Conservation (phyloP, 192 early-diverging fungal genomes). For the Chytriomyces hyalinus region DNA sequence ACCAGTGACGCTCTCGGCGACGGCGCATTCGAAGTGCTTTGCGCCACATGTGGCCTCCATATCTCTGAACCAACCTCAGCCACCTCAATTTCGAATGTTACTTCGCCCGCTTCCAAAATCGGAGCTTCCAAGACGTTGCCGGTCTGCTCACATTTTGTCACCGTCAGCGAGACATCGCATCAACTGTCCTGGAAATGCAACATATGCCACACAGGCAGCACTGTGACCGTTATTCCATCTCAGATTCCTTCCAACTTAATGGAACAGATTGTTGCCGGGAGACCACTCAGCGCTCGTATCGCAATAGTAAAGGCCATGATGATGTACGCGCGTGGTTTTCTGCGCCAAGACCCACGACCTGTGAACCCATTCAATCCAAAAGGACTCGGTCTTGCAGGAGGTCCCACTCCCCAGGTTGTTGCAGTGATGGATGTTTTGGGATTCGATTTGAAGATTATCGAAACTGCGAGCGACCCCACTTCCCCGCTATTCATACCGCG, state of each 20-base stretch:
- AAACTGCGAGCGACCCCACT: no score
- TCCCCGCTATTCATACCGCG: no score
- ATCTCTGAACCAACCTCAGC: neutral
- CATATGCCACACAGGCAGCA: neutral
- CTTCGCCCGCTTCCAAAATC: neutral
- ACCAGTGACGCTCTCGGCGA: neutral
- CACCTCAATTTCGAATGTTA: neutral
- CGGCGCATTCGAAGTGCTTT: neutral
- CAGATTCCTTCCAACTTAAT: neutral
- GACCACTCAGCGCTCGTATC: neutral
- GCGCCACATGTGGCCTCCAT: neutral
- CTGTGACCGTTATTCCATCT: neutral
- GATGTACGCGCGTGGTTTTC: neutral
- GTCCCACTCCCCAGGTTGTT: neutral
- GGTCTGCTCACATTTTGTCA: neutral
- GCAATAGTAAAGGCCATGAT: neutral
- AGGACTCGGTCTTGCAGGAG: neutral
- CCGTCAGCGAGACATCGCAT: neutral
- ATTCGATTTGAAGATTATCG: conserved; percentile 5
- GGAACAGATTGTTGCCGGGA: neutral
- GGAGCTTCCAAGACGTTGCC: no score
- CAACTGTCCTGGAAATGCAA: neutral
- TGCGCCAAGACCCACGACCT: neutral
- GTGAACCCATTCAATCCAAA: conserved; percentile 23
- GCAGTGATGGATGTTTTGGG: conserved; percentile 12